Conservation (phyloP, 1,284 basidiomycete species). For the Pulchroboletus neoregius region DNA sequence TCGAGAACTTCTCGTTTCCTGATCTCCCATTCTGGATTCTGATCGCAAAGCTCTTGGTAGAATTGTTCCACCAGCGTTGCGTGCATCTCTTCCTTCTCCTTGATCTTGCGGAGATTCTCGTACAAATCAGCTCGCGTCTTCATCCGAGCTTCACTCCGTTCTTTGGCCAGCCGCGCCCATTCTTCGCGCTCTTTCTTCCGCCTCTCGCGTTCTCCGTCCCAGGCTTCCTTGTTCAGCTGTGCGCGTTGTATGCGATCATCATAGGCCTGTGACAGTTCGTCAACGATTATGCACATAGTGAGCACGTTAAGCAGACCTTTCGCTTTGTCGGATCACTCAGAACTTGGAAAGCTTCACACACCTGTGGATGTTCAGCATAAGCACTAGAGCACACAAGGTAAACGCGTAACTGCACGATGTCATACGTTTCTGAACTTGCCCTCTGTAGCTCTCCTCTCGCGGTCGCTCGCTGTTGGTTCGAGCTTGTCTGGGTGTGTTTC, state of each 20-base stretch:
- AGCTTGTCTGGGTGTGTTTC: slow-evolving; percentile 67
- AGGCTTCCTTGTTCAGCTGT: slow-evolving; percentile 26
- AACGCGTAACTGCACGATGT: slow-evolving; percentile 25
- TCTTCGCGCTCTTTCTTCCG: slow-evolving; percentile 56
- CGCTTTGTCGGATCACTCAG: slow-evolving; percentile 51
- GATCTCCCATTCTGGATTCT: slow-evolving; percentile 61
- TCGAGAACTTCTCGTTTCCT: slow-evolving; percentile 43
- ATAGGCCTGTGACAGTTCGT: slow-evolving; percentile 45
- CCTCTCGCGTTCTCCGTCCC: slow-evolving; percentile 42
- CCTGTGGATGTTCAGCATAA: slow-evolving; percentile 29
- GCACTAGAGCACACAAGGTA: slow-evolving; percentile 9
- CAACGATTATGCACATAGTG: background rate
- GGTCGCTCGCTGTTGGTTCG: slow-evolving; percentile 42
- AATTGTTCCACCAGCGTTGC: slow-evolving; percentile 42
- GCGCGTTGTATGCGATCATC: slow-evolving; percentile 40
- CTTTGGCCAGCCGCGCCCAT: slow-evolving; percentile 54
- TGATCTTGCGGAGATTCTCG: slow-evolving; percentile 28
- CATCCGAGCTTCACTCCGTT: slow-evolving; percentile 41
- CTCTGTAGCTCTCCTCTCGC: slow-evolving; percentile 48
- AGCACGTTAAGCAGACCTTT: slow-evolving; percentile 35
- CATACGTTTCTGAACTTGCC: slow-evolving; percentile 47
- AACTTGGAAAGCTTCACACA: slow-evolving; percentile 42
- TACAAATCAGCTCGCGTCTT: slow-evolving; percentile 31
- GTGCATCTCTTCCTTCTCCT: slow-evolving; percentile 36
- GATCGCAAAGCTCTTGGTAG: slow-evolving; percentile 47